phyloP scores from a whole-genome alignment of 257 asterid species.

The Prunella vulgaris region DNA sequence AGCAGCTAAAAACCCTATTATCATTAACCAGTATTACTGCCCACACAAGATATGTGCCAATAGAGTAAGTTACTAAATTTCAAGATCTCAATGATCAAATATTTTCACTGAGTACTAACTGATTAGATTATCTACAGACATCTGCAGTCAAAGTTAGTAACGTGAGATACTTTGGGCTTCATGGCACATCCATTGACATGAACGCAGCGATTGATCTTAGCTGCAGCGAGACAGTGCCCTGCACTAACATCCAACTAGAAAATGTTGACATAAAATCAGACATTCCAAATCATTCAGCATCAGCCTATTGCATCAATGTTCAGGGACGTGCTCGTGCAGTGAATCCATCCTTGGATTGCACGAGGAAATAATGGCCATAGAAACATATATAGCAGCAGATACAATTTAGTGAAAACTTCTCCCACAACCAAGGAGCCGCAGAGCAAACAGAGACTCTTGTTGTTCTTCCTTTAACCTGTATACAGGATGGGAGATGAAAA shows the following conservation, averaged over 20 bases:
- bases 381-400: neutral
- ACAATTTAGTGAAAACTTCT: neutral
- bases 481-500: neutral
- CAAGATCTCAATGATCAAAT: neutral
- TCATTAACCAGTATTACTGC: conserved; percentile 54
- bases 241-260: conserved; percentile 28
- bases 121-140: too few species aligned
- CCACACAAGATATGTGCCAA: conserved; percentile 35
- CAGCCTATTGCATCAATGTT: conserved; percentile 34
- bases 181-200: conserved; percentile 28
- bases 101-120: too few species aligned
- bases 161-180: conserved; percentile 16
- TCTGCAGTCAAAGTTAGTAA: conserved; percentile 35
- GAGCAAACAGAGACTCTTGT: neutral
- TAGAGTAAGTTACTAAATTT: conserved; percentile 27
- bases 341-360: conserved; percentile 32
- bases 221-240: conserved; percentile 32
- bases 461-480: neutral
- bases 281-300: neutral
- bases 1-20: conserved; percentile 37
- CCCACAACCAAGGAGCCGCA: neutral
- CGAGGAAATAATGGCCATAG: neutral
- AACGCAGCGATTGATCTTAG: conserved; percentile 15
- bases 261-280: conserved; percentile 34
- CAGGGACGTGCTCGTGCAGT: conserved; percentile 23